Conservation (phyloP, 148 eudicot genomes). For the Amaranthus cruentus region DNA sequence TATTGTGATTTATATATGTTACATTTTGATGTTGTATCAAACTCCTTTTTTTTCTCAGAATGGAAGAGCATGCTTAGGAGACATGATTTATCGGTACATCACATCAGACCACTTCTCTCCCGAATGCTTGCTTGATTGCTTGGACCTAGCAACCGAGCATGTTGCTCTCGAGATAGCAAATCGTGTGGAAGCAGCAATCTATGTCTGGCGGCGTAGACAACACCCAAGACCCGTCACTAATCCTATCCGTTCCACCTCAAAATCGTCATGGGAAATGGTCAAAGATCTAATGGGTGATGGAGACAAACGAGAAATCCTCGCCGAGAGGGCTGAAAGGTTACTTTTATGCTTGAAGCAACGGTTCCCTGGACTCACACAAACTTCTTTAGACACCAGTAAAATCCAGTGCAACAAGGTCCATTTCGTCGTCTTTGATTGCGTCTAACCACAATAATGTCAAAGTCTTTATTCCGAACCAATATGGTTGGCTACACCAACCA, state of each 20-base stretch:
- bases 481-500: too few relatives aligned
- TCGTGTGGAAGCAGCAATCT: slow-evolving; percentile 73
- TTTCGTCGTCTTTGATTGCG: not conserved
- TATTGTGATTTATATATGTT: not conserved
- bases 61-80: slow-evolving; percentile 77
- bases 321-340: slow-evolving; percentile 74
- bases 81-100: slow-evolving; percentile 66
- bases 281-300: slow-evolving; percentile 68
- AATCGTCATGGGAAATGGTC: slow-evolving; percentile 78
- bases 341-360: slow-evolving; percentile 68
- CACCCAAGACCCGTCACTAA: slow-evolving; percentile 39
- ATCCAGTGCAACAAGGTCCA: slow-evolving; percentile 76
- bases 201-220: slow-evolving; percentile 60
- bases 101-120: slow-evolving; percentile 69
- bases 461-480: too few relatives aligned
- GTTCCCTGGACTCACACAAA: slow-evolving; percentile 77
- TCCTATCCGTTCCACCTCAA: slow-evolving; percentile 42
- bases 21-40: not conserved
- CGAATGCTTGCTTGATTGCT: slow-evolving; percentile 74
- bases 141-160: slow-evolving; percentile 65
- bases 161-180: slow-evolving; percentile 73
- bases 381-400: slow-evolving; percentile 65
- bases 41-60: slow-evolving; percentile 28
- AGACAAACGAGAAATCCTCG: slow-evolving; percentile 60
- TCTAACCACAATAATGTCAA: too few relatives aligned